Conservation (phyloP, 2,329 filamentous ascomycete genomes). For the Pleoardoris graminearum region DNA sequence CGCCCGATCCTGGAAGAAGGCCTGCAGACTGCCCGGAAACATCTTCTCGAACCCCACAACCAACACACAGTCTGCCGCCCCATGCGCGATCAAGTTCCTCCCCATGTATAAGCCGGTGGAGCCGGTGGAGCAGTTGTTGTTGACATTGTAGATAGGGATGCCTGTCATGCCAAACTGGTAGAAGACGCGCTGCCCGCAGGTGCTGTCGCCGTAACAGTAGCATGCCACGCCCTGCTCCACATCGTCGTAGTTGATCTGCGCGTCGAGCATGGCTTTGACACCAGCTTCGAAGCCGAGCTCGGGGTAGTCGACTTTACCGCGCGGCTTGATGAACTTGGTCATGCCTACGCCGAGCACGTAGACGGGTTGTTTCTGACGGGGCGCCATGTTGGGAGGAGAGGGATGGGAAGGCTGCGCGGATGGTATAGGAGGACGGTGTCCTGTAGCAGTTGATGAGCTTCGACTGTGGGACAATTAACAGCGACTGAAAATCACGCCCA, state of each 20-base stretch:
- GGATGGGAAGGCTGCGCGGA: neutral
- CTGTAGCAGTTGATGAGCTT: conserved; percentile 8
- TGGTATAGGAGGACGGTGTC: neutral
- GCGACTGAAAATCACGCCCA: neutral
- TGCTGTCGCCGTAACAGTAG: conserved; percentile 96
- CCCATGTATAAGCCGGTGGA: conserved; percentile 87
- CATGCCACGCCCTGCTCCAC: conserved; percentile 95
- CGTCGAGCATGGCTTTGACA: conserved; percentile 79
- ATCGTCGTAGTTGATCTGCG: conserved; percentile 93
- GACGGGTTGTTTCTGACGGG: conserved; percentile 56
- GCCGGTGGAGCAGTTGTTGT: conserved; percentile 98
- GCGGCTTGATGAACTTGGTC: conserved; percentile 98
- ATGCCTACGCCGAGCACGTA: conserved; percentile 98
- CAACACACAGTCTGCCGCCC: conserved; percentile 82
- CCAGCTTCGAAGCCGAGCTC: conserved; percentile 93
- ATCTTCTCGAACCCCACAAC: conserved; percentile 99
- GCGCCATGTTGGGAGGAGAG: conserved; percentile 56
- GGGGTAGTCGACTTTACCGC: conserved; percentile 91
- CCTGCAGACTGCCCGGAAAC: conserved; percentile 85
- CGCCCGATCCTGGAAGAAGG: conserved; percentile 80
- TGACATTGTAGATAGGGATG: conserved; percentile 96
- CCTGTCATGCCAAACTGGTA: conserved; percentile 98
- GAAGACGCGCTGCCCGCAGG: conserved; percentile 93
- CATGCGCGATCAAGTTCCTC: conserved; percentile 75
- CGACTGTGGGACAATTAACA: neutral